A percentile compares a stretch with the other conserved stretches of the same genome.
phyloP scores from a whole-genome alignment of 1,284 basidiomycete species.

The Pseudozyma hubeiensis region DNA sequence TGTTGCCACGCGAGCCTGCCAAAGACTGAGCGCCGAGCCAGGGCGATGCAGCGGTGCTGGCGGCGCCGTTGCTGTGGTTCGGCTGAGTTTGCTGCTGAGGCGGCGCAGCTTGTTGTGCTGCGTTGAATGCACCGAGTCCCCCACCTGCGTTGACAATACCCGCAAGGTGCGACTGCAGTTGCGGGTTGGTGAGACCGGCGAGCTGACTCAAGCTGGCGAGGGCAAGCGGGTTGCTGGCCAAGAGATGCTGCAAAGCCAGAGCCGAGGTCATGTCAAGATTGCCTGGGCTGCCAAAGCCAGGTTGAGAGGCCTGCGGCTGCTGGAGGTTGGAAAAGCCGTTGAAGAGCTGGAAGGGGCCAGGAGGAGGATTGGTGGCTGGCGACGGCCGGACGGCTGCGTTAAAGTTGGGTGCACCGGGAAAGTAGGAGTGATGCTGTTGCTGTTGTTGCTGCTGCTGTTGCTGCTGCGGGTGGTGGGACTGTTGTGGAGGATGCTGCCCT shows the following conservation, averaged over 20 bases:
- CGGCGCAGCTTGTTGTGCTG: constrained; percentile 12
- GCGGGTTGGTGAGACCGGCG: constrained; percentile 49
- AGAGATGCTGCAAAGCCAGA: constrained; percentile 65
- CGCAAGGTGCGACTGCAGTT: constrained; percentile 48
- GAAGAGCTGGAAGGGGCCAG: constrained; percentile 34
- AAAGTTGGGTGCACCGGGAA: constrained; percentile 38
- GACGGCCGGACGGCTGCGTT: constrained; percentile 26
- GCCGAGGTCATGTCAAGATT: constrained; percentile 62
- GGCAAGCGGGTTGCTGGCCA: constrained; percentile 61
- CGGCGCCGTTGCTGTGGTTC: constrained; percentile 15
- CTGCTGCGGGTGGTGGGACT: not conserved
- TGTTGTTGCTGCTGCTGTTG: constrained; percentile 27
- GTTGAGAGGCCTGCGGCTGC: constrained; percentile 22
- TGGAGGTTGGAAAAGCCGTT: constrained; percentile 30
- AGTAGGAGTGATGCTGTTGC: constrained; percentile 23
- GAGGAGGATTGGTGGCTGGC: constrained; percentile 28
- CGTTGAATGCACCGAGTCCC: constrained; percentile 21
- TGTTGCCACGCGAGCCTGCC: constrained; percentile 24
- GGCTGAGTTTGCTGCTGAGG: constrained; percentile 40
- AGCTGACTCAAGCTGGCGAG: constrained; percentile 51
- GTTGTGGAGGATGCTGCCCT: constrained; percentile 19
- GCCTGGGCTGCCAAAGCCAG: constrained; percentile 23
- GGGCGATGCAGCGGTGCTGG: constrained; percentile 8
- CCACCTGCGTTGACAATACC: constrained; percentile 39
- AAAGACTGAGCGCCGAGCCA: constrained; percentile 38